Base-by-base conservation (phyloP, 2,329 filamentous ascomycete genomes). In the Botrytis fragariae region DNA sequence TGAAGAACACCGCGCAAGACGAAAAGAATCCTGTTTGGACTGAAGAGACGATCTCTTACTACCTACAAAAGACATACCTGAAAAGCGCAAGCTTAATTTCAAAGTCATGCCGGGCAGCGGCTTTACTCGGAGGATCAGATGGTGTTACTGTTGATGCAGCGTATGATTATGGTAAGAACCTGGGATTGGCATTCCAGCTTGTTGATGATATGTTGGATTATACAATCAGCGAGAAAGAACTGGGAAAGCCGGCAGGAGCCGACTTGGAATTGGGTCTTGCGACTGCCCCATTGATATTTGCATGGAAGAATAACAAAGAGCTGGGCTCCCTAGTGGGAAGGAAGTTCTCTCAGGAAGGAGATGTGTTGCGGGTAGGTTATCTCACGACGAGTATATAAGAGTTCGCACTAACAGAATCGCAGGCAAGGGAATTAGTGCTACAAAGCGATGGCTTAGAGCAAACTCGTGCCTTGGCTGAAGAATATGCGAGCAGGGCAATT, bases 151-250 rank as follows among this genome's bases (percentile, higher is more conserved):
- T 98, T 3, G 95, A 99, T 77, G 93, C 94, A 16, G 93, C 95
- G 2, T 99, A 99, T 81, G 83, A 88, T 25, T 99, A 98, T 80
- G 96, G 96, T 70, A 94, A 94, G 83, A 98, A 99, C 79, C 83
- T 99, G 64, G 96, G 96, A 1, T 84, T 99, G 72, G 96, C 96
- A 1, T 99, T 99, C 84, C 96, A 99, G 86, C 87, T 99, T 16
- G 95, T 99, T 25, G 96, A 99, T 81, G 96, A 99, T 81, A 93
- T 99, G 92, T 87, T 99, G 79, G 96, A 99, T 83, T 99, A 98
- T 82, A 98, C 96, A 0, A 89, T 94, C 75, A 94, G 89, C 72
- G 94, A 91, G 60, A 87, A 89, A 74, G 94, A 98, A 81, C 85
- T 99, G 60, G 96, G 96, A 37, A 99, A 99, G 84, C 96, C 96